Percentiles rank a stretch among this genome's conserved stretches.
These are phyloP conservation scores for Cylindrotheca fusiformis DNA, from an alignment of 108 stramenopile species.

Conservation along the genomic window DNA sequence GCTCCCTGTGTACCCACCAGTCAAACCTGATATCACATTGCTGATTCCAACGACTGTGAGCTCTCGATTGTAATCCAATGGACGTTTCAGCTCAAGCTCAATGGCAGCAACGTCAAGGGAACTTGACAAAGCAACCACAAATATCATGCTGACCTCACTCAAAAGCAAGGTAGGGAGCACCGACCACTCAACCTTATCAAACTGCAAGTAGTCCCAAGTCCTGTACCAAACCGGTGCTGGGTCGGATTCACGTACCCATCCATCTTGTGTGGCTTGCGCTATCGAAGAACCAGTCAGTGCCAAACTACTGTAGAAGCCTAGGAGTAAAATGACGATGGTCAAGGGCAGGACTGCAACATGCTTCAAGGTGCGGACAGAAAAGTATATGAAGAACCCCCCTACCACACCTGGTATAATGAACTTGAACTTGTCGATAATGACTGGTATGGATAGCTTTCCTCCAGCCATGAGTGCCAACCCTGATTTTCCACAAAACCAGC, in stretches of 20 bases:
- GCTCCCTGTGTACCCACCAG: conserved; percentile 82
- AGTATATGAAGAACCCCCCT: conserved; percentile 76
- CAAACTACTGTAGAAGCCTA: conserved; percentile 75
- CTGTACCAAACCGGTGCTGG: conserved; percentile 60
- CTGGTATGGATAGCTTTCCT: conserved; percentile 37
- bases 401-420: conserved; percentile 82
- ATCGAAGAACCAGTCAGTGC: conserved; percentile 49
- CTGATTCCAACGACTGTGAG: conserved; percentile 86
- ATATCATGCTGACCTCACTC: conserved; percentile 84
- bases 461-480: conserved; percentile 80
- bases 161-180: conserved; percentile 61
- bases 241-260: conserved; percentile 80
- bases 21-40: conserved; percentile 88
- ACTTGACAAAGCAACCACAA: conserved; percentile 93
- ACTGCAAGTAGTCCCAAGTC: conserved; percentile 78
- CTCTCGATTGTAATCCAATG: conserved; percentile 94
- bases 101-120: conserved; percentile 97
- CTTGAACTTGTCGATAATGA: conserved; percentile 41
- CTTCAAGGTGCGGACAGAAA: conserved; percentile 58
- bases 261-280: conserved; percentile 62
- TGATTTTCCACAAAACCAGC: conserved; percentile 94
- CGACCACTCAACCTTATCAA: conserved; percentile 82
- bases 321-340: conserved; percentile 70
- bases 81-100: conserved; percentile 91
- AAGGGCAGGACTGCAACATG: conserved; percentile 83